A percentile compares a stretch with the other conserved stretches of the same genome.
Conservation (phyloP, 495 filamentous ascomycete genomes). For the Letharia lupina region DNA sequence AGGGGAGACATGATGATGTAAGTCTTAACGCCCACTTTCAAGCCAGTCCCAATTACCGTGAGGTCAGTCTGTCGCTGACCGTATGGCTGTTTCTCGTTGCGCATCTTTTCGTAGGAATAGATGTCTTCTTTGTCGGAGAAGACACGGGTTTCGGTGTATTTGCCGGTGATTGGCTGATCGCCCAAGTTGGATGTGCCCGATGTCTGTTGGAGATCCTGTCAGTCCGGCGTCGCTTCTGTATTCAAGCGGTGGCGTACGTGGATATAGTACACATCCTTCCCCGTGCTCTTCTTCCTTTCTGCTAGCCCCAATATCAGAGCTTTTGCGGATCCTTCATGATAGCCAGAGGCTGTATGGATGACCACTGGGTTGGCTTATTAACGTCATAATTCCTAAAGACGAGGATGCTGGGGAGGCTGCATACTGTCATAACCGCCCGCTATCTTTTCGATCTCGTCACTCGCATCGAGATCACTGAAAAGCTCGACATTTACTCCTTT, state of each 20-base stretch:
- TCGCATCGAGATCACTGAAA: constrained; percentile 10
- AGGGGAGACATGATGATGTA: constrained; percentile 41
- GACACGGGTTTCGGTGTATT: constrained; percentile 27
- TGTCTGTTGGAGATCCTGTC: constrained; percentile 29
- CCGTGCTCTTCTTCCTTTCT: neutral
- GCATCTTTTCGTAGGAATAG: constrained; percentile 33
- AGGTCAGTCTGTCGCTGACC: constrained; percentile 42
- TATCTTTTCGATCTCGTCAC: constrained; percentile 10
- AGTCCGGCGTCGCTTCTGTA: neutral
- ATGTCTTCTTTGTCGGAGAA: constrained; percentile 41
- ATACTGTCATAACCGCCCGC: constrained; percentile 12
- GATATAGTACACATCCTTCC: constrained; percentile 7
- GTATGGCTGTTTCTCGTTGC: constrained; percentile 32
- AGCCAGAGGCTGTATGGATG: constrained; percentile 4
- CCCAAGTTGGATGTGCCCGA: constrained; percentile 43
- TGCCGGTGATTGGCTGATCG: constrained; percentile 35
- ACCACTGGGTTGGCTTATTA: neutral
- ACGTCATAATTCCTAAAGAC: neutral
- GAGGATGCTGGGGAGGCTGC: neutral
- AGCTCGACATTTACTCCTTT: constrained; percentile 10
- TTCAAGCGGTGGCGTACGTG: constrained; percentile 2
- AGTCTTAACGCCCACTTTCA: constrained; percentile 35
- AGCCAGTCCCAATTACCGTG: constrained; percentile 35
- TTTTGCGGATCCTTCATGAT: constrained; percentile 6
- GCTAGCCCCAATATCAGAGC: constrained; percentile 12